Conservation (phyloP, 1,139 yeast genomes). For the Neolecta irregularis region DNA sequence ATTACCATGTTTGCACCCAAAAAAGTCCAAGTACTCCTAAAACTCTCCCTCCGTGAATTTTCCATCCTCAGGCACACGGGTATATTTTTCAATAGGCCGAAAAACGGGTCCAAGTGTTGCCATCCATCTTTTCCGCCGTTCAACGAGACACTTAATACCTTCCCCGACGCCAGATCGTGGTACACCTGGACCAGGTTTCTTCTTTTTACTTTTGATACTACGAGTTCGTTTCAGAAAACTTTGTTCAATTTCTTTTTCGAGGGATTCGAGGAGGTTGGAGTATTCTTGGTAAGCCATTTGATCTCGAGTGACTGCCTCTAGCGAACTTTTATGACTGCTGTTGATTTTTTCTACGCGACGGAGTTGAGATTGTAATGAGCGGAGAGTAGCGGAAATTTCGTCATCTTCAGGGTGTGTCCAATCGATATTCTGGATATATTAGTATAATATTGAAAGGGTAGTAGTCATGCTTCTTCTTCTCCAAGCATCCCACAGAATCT, state of each 20-base stretch:
- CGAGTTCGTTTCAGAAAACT: conserved; percentile 74
- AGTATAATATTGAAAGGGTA: conserved; percentile 14
- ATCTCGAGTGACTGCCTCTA: conserved; percentile 68
- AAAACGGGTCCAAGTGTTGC: conserved; percentile 77
- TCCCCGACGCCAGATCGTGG: conserved; percentile 30
- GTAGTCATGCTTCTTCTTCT: conserved; percentile 30
- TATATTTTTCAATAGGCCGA: conserved; percentile 33
- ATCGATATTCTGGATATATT: conserved; percentile 15
- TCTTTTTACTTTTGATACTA: conserved; percentile 69
- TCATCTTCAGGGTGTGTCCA: conserved; percentile 70
- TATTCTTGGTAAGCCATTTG: conserved; percentile 94
- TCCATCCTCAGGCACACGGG: conserved; percentile 1
- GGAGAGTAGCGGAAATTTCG: conserved; percentile 74
- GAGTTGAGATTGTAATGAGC: conserved; percentile 56
- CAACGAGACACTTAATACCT: conserved; percentile 63
- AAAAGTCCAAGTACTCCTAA: too few species aligned
- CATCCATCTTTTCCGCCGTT: conserved; percentile 81
- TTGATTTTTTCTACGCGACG: conserved; percentile 48
- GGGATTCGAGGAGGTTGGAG: conserved; percentile 71
- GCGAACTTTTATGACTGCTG: conserved; percentile 45
- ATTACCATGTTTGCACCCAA: too few species aligned
- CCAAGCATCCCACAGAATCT: conserved; percentile 81
- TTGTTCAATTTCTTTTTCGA: conserved; percentile 93
- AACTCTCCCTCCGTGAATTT: too few species aligned
- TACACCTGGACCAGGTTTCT: conserved; percentile 19